Conservation (phyloP, 225 moss, liverwort and hornwort genomes). For the Sphagnum contortum region DNA sequence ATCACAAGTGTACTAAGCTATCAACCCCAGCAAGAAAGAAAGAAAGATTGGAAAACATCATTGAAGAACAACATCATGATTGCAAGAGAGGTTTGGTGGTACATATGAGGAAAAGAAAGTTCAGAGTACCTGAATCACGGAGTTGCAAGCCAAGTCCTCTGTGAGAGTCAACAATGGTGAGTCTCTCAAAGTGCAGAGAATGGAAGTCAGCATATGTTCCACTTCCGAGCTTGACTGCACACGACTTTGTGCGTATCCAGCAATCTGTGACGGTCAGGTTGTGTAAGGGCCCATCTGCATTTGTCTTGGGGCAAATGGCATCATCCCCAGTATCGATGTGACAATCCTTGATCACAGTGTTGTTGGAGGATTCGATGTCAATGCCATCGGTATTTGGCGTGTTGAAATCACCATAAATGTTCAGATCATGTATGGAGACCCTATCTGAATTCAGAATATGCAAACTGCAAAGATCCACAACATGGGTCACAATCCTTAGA, state of each 20-base stretch:
- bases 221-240: slow-evolving; percentile 80
- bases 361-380: slow-evolving; percentile 80
- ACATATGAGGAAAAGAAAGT: too few species aligned
- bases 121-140: slow-evolving; percentile 57
- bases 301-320: slow-evolving; percentile 75
- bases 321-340: slow-evolving; percentile 90
- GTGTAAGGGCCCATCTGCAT: slow-evolving; percentile 29
- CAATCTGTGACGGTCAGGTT: slow-evolving; percentile 74
- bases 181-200: slow-evolving; percentile 65
- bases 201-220: slow-evolving; percentile 30
- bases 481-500: too few species aligned
- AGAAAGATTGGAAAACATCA: too few species aligned
- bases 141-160: slow-evolving; percentile 79
- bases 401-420: slow-evolving; percentile 74
- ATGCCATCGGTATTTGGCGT: slow-evolving; percentile 89
- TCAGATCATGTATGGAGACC: slow-evolving; percentile 44
- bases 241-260: slow-evolving; percentile 86
- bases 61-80: too few species aligned
- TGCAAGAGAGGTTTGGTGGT: too few species aligned
- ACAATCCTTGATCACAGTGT: slow-evolving; percentile 59
- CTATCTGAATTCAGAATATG: slow-evolving; percentile 43
- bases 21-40: too few species aligned
- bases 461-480: slow-evolving; percentile 39
- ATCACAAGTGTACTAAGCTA: too few species aligned
- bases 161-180: slow-evolving; percentile 73